phyloP scores from a whole-genome alignment of 306 rosid species.

The Cucurbita pepo region DNA sequence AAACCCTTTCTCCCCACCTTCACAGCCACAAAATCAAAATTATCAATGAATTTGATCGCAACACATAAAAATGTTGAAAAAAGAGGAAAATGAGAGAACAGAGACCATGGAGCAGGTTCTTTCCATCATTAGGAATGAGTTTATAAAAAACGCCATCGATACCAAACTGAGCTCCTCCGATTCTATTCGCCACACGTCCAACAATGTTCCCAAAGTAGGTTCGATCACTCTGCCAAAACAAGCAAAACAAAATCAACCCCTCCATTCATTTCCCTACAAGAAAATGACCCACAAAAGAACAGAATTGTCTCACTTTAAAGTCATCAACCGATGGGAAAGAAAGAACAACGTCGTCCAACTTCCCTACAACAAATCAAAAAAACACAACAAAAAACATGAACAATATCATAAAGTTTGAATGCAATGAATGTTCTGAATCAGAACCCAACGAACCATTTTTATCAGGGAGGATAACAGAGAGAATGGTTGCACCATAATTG shows the following conservation, averaged over 20 bases:
- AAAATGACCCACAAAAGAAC: too few species aligned
- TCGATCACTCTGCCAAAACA: constrained; percentile 11
- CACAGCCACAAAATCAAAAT: too few species aligned
- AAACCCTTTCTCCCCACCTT: constrained; percentile 39
- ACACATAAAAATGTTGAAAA: too few species aligned
- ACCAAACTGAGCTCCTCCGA: constrained; percentile 18
- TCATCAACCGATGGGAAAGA: constrained; percentile 7
- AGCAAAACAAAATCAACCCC: background rate
- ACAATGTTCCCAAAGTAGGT: constrained; percentile 26
- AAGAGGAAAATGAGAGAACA: too few species aligned
- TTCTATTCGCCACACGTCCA: constrained; percentile 32
- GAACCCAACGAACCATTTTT: constrained; percentile 10
- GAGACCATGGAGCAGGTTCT: constrained; percentile 24
- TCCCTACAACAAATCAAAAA: constrained; percentile 10
- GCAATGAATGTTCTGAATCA: background rate
- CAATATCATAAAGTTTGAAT: background rate
- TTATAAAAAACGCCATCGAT: constrained; percentile 13
- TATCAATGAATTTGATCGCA: too few species aligned
- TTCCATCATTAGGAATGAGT: constrained; percentile 19
- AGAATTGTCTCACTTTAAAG: constrained; percentile 5
- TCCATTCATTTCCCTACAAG: background rate
- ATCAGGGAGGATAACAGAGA: constrained; percentile 22
- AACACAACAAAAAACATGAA: background rate
- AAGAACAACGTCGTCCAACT: constrained; percentile 24
- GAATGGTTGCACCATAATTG: constrained; percentile 23